These are phyloP conservation scores for Umbelopsis sp. DNA, from an alignment of 192 early-diverging fungal genomes.

Conservation along the genomic window DNA sequence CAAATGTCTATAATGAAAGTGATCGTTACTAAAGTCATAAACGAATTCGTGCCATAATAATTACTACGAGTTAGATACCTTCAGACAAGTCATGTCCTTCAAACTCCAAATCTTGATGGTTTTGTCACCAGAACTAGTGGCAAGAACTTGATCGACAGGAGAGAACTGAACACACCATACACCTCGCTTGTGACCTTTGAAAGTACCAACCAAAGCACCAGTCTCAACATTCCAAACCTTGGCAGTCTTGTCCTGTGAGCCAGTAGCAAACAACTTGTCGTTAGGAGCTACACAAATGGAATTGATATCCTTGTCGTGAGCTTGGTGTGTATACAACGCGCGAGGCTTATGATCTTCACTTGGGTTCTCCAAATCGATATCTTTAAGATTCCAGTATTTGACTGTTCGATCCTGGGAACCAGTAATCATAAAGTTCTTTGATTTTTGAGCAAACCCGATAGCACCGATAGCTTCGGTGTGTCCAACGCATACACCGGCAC, in stretches of 20 bases:
- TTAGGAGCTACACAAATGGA: slow-evolving; percentile 88
- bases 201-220: slow-evolving; percentile 76
- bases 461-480: slow-evolving; percentile 94
- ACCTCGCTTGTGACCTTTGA: slow-evolving; percentile 92
- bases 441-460: slow-evolving; percentile 75
- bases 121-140: slow-evolving; percentile 91
- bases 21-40: neutral
- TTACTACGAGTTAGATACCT: slow-evolving; percentile 43
- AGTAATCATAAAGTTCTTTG: slow-evolving; percentile 73
- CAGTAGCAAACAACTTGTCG: slow-evolving; percentile 90
- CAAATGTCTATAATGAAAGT: slow-evolving; percentile 68
- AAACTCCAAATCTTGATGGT: slow-evolving; percentile 95
- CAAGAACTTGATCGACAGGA: slow-evolving; percentile 94
- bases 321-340: slow-evolving; percentile 86
- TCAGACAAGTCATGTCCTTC: slow-evolving; percentile 85
- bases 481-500: slow-evolving; percentile 77
- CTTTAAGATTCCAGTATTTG: slow-evolving; percentile 87
- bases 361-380: slow-evolving; percentile 49
- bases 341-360: slow-evolving; percentile 52
- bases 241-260: slow-evolving; percentile 93
- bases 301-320: slow-evolving; percentile 98
- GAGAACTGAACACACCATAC: slow-evolving; percentile 94
- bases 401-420: slow-evolving; percentile 95
- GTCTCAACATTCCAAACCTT: slow-evolving; percentile 90
- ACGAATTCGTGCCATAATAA: neutral